Evolutionary conservation across 2,329 filamentous ascomycete genomes (phyloP).

Genomic region (Fusarium sp.): DNA sequence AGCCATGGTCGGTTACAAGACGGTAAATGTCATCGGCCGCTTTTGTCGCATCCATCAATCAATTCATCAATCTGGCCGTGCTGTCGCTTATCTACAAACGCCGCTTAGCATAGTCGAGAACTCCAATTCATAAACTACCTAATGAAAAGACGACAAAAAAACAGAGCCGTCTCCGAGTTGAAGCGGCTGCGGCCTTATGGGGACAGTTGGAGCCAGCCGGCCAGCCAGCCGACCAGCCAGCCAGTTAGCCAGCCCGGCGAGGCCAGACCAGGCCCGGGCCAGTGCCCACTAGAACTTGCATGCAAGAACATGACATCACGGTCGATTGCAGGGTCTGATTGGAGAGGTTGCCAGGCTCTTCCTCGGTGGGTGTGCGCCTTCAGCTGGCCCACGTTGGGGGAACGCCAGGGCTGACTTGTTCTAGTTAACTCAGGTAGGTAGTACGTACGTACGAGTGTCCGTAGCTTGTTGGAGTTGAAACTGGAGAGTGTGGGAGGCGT

Average conservation of each 20-base stretch:
- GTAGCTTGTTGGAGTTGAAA: constrained; percentile 27
- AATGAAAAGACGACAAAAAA: constrained; percentile 11
- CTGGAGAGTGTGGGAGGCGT: constrained; percentile 27
- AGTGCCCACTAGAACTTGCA: constrained; percentile 22
- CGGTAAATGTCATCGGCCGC: constrained; percentile 23
- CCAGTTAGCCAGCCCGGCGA: constrained; percentile 11
- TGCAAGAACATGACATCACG: constrained; percentile 43
- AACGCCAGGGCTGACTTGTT: constrained; percentile 42
- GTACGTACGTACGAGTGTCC: neutral
- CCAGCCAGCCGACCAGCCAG: neutral
- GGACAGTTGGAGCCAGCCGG: constrained; percentile 1
- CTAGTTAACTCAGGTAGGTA: too few species aligned
- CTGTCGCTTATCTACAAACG: constrained; percentile 41
- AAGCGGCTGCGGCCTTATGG: constrained; percentile 31
- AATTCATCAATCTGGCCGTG: neutral
- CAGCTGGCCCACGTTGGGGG: constrained; percentile 41
- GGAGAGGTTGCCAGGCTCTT: constrained; percentile 37
- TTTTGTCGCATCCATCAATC: constrained; percentile 18
- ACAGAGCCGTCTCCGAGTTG: constrained; percentile 18
- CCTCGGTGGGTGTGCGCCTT: constrained; percentile 42
- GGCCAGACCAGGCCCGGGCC: constrained; percentile 14
- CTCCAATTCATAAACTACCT: constrained; percentile 1
- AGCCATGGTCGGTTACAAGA: constrained; percentile 3
- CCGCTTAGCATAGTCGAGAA: constrained; percentile 4
- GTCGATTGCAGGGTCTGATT: constrained; percentile 25